phyloP scores from a whole-genome alignment of 345 rosid species.

The Schrenkiella parvula region DNA sequence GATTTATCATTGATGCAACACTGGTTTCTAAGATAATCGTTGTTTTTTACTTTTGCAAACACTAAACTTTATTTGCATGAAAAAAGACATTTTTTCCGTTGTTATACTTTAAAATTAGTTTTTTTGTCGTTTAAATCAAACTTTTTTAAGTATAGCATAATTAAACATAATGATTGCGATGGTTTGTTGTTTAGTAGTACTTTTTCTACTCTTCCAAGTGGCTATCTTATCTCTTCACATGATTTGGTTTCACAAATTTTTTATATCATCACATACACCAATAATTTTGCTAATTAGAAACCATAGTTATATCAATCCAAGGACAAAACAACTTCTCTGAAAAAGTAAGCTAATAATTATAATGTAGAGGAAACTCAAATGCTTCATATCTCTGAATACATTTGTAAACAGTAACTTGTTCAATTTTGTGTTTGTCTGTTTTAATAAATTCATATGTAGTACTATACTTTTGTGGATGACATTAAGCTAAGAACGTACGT shows the following conservation, averaged over 20 bases:
- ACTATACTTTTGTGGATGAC: neutral
- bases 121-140: neutral
- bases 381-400: neutral
- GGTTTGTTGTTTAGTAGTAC: neutral
- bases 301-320: neutral
- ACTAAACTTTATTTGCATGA: neutral
- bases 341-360: neutral
- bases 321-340: neutral
- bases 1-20: too few relatives aligned
- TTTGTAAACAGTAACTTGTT: neutral
- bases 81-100: neutral
- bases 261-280: neutral
- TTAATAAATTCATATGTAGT: too few relatives aligned
- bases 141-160: neutral
- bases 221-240: neutral
- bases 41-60: neutral
- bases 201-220: neutral
- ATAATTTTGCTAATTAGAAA: neutral
- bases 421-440: neutral
- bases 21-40: neutral
- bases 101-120: neutral
- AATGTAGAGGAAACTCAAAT: neutral
- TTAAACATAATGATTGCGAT: slow-evolving; percentile 4
- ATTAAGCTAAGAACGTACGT: neutral
- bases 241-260: neutral